These are phyloP conservation scores for Botrytis cinerea DNA, from an alignment of 2,329 filamentous ascomycete genomes.

Conservation along the genomic window DNA sequence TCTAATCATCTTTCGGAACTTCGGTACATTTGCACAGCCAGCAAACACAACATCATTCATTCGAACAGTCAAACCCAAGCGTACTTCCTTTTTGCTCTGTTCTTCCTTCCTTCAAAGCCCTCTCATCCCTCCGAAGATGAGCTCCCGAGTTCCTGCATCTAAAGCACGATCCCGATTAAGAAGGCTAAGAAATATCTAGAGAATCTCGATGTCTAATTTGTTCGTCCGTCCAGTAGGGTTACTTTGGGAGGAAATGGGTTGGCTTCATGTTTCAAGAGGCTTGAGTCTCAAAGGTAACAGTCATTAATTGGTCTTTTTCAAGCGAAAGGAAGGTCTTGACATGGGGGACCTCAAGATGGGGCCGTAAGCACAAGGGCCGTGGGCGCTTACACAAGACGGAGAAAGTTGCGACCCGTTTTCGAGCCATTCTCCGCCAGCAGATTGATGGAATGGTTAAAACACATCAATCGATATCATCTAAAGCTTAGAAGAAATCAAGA, in stretches of 20 bases:
- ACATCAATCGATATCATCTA: not conserved
- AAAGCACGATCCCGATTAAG: not conserved
- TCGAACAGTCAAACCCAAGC: not conserved
- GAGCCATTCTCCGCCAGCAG: not conserved
- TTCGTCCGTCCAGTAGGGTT: not conserved
- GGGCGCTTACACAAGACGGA: conserved; percentile 12
- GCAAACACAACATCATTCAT: not conserved
- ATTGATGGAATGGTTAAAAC: not conserved
- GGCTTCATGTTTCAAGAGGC: conserved; percentile 14
- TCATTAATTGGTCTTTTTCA: conserved; percentile 9
- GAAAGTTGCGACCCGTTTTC: not conserved
- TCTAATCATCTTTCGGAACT: not conserved
- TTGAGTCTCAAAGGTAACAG: not conserved
- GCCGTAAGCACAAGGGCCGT: not conserved
- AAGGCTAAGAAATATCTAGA: not conserved
- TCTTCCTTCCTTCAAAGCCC: conserved; percentile 13
- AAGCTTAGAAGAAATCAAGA: conserved; percentile 13
- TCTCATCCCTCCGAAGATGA: conserved; percentile 9
- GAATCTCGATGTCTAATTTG: not conserved
- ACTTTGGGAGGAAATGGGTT: conserved; percentile 6
- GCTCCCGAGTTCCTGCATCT: conserved; percentile 9
- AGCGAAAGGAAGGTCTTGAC: conserved; percentile 12
- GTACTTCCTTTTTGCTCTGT: not conserved
- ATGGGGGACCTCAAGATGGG: conserved; percentile 9
- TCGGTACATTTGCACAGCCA: conserved; percentile 12